Percentiles rank a stretch among this genome's conserved stretches.
These are phyloP conservation scores for Phytophthora brassicae DNA, from an alignment of 352 stramenopile species.

Conservation along the genomic window DNA sequence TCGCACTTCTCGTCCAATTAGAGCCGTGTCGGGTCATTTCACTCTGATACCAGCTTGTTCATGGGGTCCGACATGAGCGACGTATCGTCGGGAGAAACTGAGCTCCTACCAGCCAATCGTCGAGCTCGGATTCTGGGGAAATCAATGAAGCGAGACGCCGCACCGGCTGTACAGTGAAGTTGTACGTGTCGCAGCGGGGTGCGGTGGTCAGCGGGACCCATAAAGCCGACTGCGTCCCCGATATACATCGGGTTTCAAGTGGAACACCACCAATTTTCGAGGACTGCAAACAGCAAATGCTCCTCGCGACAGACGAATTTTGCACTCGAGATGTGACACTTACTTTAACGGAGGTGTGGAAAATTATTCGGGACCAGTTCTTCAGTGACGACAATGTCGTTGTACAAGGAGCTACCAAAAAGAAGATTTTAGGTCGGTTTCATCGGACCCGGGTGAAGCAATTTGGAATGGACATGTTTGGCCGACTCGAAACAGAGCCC, in stretches of 20 bases:
- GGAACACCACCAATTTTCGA: background rate
- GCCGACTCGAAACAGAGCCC: no score
- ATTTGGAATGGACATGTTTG: background rate
- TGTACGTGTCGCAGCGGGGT: no score
- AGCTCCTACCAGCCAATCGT: constrained; percentile 1
- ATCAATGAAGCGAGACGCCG: background rate
- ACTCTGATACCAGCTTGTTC: no score
- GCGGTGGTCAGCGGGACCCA: background rate
- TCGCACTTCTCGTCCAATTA: no score
- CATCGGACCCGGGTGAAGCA: background rate
- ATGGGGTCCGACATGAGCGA: no score
- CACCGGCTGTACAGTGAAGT: no score
- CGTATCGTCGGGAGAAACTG: no score
- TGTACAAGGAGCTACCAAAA: background rate
- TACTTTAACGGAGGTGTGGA: background rate
- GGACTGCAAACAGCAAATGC: background rate
- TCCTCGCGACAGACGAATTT: background rate
- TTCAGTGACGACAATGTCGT: background rate
- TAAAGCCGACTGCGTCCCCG: background rate
- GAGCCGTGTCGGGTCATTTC: no score
- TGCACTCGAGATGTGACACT: background rate
- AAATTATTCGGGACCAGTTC: background rate
- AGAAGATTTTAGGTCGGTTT: background rate
- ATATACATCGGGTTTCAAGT: no score
- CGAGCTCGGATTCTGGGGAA: background rate